Conservation (phyloP, 257 asterid genomes). For the Primulina huaijiensis region DNA sequence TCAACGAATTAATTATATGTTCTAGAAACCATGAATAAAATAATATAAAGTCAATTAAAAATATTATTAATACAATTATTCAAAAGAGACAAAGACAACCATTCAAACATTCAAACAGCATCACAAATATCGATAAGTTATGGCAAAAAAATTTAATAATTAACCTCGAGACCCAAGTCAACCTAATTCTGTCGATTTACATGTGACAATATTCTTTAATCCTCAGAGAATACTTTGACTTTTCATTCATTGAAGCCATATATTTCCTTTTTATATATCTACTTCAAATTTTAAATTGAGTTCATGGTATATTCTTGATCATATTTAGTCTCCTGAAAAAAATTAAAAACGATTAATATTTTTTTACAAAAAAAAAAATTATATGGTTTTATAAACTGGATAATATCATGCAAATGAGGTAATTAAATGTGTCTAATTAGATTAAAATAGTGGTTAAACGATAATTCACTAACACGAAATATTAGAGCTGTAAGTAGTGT, state of each 20-base stretch:
- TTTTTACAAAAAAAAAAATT: too few relatives aligned
- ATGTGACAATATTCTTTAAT: conserved; percentile 23
- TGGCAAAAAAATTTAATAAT: conserved; percentile 1
- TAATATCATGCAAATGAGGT: too few relatives aligned
- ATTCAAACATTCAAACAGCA: conserved; percentile 28
- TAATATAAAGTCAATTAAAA: conserved; percentile 6
- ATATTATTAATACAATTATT: conserved; percentile 20
- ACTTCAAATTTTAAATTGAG: conserved; percentile 20
- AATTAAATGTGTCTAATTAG: too few relatives aligned
- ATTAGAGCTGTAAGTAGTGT: too few relatives aligned
- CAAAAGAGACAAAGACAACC: conserved; percentile 3
- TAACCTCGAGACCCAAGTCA: conserved; percentile 37
- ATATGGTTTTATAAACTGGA: too few relatives aligned
- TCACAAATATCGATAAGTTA: conserved; percentile 17
- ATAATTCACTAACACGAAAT: too few relatives aligned
- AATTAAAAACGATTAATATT: too few relatives aligned
- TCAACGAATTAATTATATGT: background rate
- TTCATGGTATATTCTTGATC: too few relatives aligned
- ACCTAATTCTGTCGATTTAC: conserved; percentile 30
- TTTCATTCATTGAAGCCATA: conserved; percentile 20
- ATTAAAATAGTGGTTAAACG: too few relatives aligned
- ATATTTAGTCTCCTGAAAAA: too few relatives aligned
- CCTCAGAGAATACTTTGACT: conserved; percentile 33
- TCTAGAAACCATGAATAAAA: conserved; percentile 24
- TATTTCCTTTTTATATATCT: background rate